Percentiles rank a stretch among this genome's conserved stretches.
Conservation (phyloP, 805 yeast species). For the Debaryomyces castellii region DNA sequence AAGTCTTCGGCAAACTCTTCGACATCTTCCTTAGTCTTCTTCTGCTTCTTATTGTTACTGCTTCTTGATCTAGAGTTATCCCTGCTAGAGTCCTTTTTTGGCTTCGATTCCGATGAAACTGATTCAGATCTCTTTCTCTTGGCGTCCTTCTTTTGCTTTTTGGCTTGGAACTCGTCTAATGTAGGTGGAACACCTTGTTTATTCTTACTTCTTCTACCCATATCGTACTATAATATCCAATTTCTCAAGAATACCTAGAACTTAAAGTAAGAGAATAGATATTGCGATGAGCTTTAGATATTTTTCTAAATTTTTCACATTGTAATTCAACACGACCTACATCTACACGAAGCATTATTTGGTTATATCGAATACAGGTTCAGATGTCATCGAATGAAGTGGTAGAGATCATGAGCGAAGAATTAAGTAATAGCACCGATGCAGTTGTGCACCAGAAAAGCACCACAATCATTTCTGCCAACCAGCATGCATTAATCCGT, state of each 20-base stretch:
- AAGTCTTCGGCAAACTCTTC: constrained; percentile 46
- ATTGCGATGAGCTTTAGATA: constrained; percentile 9
- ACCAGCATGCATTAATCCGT: constrained; percentile 61
- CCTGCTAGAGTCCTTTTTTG: constrained; percentile 9
- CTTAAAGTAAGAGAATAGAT: background rate
- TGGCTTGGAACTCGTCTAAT: constrained; percentile 71
- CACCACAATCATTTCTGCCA: constrained; percentile 37
- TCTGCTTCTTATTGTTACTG: constrained; percentile 10
- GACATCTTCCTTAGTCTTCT: constrained; percentile 25
- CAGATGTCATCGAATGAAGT: background rate
- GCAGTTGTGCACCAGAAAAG: constrained; percentile 13
- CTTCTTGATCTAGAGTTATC: constrained; percentile 1
- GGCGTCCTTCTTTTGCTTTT: constrained; percentile 39
- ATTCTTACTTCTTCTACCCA: constrained; percentile 93
- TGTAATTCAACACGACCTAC: constrained; percentile 6
- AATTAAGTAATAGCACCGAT: background rate
- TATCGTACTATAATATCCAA: constrained; percentile 19
- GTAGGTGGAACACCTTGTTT: constrained; percentile 93
- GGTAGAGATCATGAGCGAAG: background rate
- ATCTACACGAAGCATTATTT: background rate
- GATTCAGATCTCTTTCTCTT: constrained; percentile 27
- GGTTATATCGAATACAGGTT: background rate
- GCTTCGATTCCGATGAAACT: constrained; percentile 10
- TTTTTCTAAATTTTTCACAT: constrained; percentile 9
- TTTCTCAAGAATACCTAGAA: background rate